Conservation (phyloP, 495 filamentous ascomycete genomes). For the Aspergillus funiculosus region DNA sequence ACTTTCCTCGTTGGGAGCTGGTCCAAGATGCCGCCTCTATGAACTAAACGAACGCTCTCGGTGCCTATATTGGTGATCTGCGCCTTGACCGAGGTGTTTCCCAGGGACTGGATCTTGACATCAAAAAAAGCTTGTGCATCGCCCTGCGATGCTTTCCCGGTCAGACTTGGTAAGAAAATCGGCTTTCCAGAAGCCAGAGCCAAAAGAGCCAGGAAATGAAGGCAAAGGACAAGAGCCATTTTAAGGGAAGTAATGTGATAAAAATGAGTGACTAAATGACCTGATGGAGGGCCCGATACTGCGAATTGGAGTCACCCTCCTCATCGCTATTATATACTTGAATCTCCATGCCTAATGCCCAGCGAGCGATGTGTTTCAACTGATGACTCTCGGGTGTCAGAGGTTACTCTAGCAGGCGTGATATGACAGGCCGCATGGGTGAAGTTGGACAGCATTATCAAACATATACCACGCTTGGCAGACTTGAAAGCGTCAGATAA, state of each 20-base stretch:
- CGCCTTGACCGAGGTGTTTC: constrained; percentile 16
- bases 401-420: too few relatives aligned
- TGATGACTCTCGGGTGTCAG: too few relatives aligned
- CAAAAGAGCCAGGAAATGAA: constrained; percentile 15
- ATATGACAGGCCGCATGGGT: too few relatives aligned
- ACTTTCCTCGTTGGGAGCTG: constrained; percentile 17
- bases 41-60: constrained; percentile 12
- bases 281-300: not conserved
- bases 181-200: constrained; percentile 22
- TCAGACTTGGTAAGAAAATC: constrained; percentile 16
- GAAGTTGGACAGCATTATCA: not conserved
- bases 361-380: not conserved
- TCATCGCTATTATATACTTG: constrained; percentile 7
- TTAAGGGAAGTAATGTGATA: constrained; percentile 4
- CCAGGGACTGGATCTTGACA: constrained; percentile 12
- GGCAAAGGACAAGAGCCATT: constrained; percentile 15
- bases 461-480: constrained; percentile 2
- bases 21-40: constrained; percentile 16
- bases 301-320: too few relatives aligned
- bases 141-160: constrained; percentile 14
- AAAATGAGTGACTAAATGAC: constrained; percentile 6
- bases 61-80: constrained; percentile 12
- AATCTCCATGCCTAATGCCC: not conserved
- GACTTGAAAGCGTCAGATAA: not conserved
- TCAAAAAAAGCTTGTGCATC: constrained; percentile 9